These are phyloP conservation scores for Geosmithia morbida DNA, from an alignment of 2,329 filamentous ascomycete genomes.

Conservation along the genomic window DNA sequence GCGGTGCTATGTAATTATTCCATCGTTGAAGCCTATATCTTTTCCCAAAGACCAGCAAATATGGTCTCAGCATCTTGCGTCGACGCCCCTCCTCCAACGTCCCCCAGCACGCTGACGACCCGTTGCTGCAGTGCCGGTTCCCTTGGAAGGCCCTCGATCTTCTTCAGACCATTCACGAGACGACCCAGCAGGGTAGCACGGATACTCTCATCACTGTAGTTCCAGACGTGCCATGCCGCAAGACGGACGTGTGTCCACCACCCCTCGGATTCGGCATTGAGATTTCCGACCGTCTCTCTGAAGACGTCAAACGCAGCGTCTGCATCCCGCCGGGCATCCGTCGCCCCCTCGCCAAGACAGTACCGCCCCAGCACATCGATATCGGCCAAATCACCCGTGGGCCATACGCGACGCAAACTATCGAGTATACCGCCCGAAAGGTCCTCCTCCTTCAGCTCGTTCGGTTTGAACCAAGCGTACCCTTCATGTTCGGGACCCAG, in stretches of 20 bases:
- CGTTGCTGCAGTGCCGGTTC: neutral
- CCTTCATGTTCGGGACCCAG: slow-evolving; percentile 49
- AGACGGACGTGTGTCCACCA: slow-evolving; percentile 44
- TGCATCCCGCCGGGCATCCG: neutral
- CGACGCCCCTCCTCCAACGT: neutral
- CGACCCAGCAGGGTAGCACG: slow-evolving; percentile 40
- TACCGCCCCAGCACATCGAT: neutral
- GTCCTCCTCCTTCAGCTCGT: slow-evolving; percentile 28
- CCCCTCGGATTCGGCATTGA: slow-evolving; percentile 10
- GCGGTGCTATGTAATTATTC: no score
- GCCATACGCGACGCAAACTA: slow-evolving; percentile 44
- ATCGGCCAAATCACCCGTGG: slow-evolving; percentile 20
- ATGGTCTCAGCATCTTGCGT: neutral
- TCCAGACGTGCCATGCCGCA: slow-evolving; percentile 48
- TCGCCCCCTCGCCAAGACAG: neutral
- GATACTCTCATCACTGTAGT: slow-evolving; percentile 54
- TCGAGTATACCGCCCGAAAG: slow-evolving; percentile 44
- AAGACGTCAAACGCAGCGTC: slow-evolving; percentile 30
- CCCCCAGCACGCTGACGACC: neutral
- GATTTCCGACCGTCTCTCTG: slow-evolving; percentile 22
- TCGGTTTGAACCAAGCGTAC: slow-evolving; percentile 42
- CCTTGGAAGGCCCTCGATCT: slow-evolving; percentile 1
- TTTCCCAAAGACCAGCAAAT: slow-evolving; percentile 1
- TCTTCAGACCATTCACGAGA: slow-evolving; percentile 27
- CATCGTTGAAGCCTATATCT: no score